Conservation (phyloP, 768 basidiomycete genomes). For the Butyriboletus loyo region DNA sequence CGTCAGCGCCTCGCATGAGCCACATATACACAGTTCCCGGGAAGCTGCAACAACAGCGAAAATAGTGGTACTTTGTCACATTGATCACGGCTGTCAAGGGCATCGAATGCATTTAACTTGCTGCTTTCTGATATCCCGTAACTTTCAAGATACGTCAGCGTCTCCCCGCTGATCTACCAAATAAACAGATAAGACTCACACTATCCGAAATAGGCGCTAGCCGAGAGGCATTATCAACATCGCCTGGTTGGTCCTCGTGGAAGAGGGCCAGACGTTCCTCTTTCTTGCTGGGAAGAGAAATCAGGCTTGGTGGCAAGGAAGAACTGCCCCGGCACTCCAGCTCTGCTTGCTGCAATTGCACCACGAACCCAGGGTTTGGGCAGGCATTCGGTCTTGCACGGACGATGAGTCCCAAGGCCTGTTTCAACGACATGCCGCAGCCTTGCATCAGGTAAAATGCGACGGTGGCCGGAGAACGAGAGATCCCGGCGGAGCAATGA, state of each 20-base stretch:
- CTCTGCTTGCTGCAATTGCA: not conserved
- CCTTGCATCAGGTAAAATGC: constrained; percentile 3
- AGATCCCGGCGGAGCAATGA: constrained; percentile 11
- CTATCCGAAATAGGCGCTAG: not conserved
- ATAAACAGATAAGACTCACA: not conserved
- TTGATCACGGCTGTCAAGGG: too few species aligned
- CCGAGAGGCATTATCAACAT: not conserved
- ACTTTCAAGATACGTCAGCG: not conserved
- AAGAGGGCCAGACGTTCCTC: constrained; percentile 8
- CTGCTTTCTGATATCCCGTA: not conserved
- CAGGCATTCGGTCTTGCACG: constrained; percentile 1
- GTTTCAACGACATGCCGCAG: constrained; percentile 2
- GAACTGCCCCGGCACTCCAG: not conserved
- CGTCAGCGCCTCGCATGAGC: too few species aligned
- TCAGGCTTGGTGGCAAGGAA: not conserved
- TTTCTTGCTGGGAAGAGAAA: constrained; percentile 1
- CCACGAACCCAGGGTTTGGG: constrained; percentile 6
- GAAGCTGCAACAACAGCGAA: not conserved
- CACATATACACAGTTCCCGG: too few species aligned
- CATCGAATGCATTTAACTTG: not conserved
- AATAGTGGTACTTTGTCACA: too few species aligned
- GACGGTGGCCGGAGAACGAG: constrained; percentile 5
- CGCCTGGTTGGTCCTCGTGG: not conserved
- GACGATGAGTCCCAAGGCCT: not conserved
- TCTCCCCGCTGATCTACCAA: not conserved